Base-by-base conservation (phyloP, 371 early-diverging fungal genomes). In the Sporodiniella umbellata region DNA sequence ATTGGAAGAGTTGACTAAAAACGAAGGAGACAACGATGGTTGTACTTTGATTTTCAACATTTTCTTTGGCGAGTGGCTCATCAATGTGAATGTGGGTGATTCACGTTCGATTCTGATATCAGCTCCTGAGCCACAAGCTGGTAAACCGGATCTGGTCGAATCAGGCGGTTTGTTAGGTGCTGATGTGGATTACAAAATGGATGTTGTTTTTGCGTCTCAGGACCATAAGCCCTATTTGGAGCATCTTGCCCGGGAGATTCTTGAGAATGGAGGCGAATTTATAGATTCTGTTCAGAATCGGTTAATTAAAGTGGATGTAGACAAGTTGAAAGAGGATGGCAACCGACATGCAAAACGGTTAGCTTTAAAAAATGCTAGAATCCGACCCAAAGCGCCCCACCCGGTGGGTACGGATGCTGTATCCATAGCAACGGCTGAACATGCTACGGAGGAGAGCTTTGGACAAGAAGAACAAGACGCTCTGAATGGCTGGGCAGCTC, bases 71-170 rank as follows among this genome's bases (percentile, higher is more conserved):
- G 82, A 80, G n/a, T 89, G 86, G 85, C 53, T 90, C 12, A 78
- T 89, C 39, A 88, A 87, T 64, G 61, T 83, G 48, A 93, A 93
- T 53, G 87, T 93, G 3, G 93, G 93, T 17, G 92, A 93, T 61
- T 86, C 88, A 18, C 80, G 93, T n/a, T 80, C 87, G 1, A 78
- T 90, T 19, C 53, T 80, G 26, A 70, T 74, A 33, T 70, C 78
- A 12, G 72, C 70, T 11, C 75, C 78, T 12, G 78, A 73, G 18
- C 61, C 66, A 17, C 37, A 54, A 0, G 55, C 64, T 1, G 59
- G 51, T 6, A 35, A 46, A 17, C 51, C 59, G 15, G 55, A 42
- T 31, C 42, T 53, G 19, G 49, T 51, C 21, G 48, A 62, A 14
- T 49, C 42, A 17, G 47, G 53, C 45, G 38, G 42, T 19, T 33